Evolutionary conservation across 805 yeast genomes (phyloP).

Genomic region (Pichia pseudocactophila): DNA sequence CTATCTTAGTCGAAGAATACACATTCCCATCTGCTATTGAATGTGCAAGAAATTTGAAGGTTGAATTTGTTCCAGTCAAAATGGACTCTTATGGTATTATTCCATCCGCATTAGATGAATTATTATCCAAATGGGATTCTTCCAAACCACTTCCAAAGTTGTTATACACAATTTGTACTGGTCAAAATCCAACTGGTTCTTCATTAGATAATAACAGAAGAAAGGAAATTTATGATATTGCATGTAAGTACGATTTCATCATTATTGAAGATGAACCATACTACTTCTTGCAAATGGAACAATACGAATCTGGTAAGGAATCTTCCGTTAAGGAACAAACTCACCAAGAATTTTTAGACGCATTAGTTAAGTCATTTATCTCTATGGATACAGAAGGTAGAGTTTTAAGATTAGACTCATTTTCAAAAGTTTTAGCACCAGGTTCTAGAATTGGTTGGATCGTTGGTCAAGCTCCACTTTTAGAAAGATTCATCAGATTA

Average conservation of each 20-base stretch:
- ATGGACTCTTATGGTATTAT: constrained; percentile 61
- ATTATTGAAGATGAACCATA: constrained; percentile 96
- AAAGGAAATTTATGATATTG: constrained; percentile 61
- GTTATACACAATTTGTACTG: constrained; percentile 87
- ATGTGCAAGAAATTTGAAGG: constrained; percentile 54
- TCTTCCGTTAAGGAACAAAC: constrained; percentile 22
- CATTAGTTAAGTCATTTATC: constrained; percentile 68
- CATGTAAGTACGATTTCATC: constrained; percentile 77
- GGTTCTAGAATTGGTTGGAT: constrained; percentile 88
- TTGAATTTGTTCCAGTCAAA: constrained; percentile 53
- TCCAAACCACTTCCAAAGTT: constrained; percentile 64
- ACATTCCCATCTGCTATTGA: constrained; percentile 69
- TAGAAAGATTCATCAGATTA: constrained; percentile 59
- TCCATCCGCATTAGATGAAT: constrained; percentile 45
- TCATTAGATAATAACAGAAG: constrained; percentile 74
- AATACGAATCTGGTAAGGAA: constrained; percentile 42
- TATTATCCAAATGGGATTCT: constrained; percentile 52
- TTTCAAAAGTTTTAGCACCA: constrained; percentile 88
- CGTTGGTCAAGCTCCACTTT: constrained; percentile 54
- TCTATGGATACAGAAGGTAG: constrained; percentile 80
- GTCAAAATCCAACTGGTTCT: constrained; percentile 97
- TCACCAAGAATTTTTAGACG: constrained; percentile 58
- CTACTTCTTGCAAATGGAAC: constrained; percentile 90
- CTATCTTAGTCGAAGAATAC: constrained; percentile 67
- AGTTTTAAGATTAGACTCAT: constrained; percentile 81